Evolutionary conservation across 1,284 basidiomycete genomes (phyloP), one percentile per base, ranked within the genome.

Genomic region (Leucoagaricus sp.): DNA sequence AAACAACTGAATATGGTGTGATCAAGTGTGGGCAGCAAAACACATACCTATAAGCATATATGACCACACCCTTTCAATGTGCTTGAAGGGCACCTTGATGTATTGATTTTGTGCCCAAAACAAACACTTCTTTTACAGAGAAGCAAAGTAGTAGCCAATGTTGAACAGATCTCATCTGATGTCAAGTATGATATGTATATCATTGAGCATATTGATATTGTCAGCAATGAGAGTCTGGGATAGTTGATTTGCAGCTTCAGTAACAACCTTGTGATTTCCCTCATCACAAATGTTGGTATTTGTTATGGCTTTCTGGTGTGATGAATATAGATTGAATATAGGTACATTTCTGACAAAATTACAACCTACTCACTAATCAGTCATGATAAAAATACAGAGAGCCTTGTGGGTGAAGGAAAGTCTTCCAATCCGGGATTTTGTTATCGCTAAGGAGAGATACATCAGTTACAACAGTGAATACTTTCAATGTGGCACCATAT

Each of bases 211-310:
- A 12, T 46, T n/a, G n/a, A n/a, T n/a, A n/a, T n/a, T n/a, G n/a
- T n/a, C n/a, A n/a, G n/a, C n/a, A n/a, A n/a, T n/a, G n/a, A n/a
- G n/a, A n/a, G n/a, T 42, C 17, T 25, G 41, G n/a, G 28, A 54
- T 9, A 61, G 17, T n/a, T 57, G 36, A 21, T 38, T 13, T 9
- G 47, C 51, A 3, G 49, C 46, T 3, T 41, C 41, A 15, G 17
- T 28, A 12, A 57, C n/a, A 8, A 50, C 23, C 21, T 48, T 26
- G 21, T 53, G 41, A 25, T 51, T 42, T 7, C 50, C 17, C 6
- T 33, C 44, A 10, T 78, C 65, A 47, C 67, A 73, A 1, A 80
- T 63, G 51, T 77, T 63, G 6, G 72, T 68, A 57, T 80, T 76
- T 0, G 77, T 79, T 38, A 72, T 75, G 0, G 75, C 67, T 36